Conservation (phyloP, 2,329 filamentous ascomycete genomes). For the Cyphellophora europaea region DNA sequence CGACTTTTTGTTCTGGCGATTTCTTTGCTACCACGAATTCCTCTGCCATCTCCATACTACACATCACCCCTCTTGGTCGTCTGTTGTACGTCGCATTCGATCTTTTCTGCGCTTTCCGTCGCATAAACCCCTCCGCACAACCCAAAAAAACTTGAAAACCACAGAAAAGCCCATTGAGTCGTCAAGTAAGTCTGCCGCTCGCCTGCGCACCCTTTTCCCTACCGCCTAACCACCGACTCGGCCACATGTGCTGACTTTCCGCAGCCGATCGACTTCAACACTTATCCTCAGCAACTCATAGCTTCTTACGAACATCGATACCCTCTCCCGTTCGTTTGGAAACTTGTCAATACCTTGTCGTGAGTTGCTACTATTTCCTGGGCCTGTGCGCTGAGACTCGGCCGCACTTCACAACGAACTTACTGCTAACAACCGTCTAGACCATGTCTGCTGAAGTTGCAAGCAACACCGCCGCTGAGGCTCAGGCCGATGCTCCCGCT, state of each 20-base stretch:
- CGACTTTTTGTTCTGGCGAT: conserved; percentile 13
- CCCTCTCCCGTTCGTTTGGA: conserved; percentile 6
- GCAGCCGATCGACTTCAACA: neutral
- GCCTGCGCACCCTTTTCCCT: conserved; percentile 9
- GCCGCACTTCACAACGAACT: too few species aligned
- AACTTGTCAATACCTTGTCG: too few species aligned
- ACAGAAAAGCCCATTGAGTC: conserved; percentile 23
- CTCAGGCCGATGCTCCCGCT: conserved; percentile 25
- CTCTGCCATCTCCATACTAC: conserved; percentile 11
- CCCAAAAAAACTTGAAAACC: conserved; percentile 30
- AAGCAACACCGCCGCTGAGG: conserved; percentile 56
- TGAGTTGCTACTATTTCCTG: too few species aligned
- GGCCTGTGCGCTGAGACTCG: too few species aligned
- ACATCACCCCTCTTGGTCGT: conserved; percentile 18
- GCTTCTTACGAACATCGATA: conserved; percentile 9
- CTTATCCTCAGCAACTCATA: conserved; percentile 1
- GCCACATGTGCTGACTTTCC: conserved; percentile 3
- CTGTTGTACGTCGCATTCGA: conserved; percentile 17
- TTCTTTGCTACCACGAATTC: conserved; percentile 4
- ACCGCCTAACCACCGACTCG: conserved; percentile 1
- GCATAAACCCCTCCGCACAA: conserved; percentile 24
- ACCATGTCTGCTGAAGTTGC: conserved; percentile 73
- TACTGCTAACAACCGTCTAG: conserved; percentile 51
- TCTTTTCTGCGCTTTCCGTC: conserved; percentile 20
- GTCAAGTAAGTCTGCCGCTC: conserved; percentile 5